Conservation (phyloP, 1,284 basidiomycete genomes). For the Heterobasidion parviporum region DNA sequence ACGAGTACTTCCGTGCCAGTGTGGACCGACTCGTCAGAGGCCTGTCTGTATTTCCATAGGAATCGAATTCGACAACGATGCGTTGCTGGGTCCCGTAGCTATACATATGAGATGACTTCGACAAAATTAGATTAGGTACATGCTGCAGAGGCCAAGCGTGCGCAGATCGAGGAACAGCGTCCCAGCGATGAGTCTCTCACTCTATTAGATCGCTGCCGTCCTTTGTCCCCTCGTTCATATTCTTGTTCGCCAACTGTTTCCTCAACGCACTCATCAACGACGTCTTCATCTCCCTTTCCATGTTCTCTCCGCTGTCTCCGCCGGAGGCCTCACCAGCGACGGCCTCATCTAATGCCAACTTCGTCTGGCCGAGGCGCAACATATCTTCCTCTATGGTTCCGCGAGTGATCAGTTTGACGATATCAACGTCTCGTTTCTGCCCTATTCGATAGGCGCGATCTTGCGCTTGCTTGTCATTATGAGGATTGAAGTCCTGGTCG, state of each 20-base stretch:
- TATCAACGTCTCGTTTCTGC: slow-evolving; percentile 84
- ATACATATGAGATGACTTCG: too few species aligned
- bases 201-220: slow-evolving; percentile 2
- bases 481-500: slow-evolving; percentile 96
- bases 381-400: slow-evolving; percentile 97
- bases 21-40: slow-evolving; percentile 73
- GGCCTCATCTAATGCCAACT: slow-evolving; percentile 86
- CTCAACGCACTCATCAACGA: slow-evolving; percentile 75
- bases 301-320: slow-evolving; percentile 49
- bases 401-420: slow-evolving; percentile 89
- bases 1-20: slow-evolving; percentile 81
- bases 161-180: neutral
- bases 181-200: neutral
- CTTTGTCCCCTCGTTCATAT: slow-evolving; percentile 24
- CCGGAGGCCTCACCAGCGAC: slow-evolving; percentile 68
- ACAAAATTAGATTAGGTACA: too few species aligned
- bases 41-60: slow-evolving; percentile 43
- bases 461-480: slow-evolving; percentile 92
- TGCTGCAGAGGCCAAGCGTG: neutral
- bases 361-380: slow-evolving; percentile 82
- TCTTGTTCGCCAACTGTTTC: slow-evolving; percentile 47
- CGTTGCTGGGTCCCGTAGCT: too few species aligned
- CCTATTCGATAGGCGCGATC: slow-evolving; percentile 99
- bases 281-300: slow-evolving; percentile 75
- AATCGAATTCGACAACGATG: too few species aligned